Evolutionary conservation across 176 grass and related monocot genomes (phyloP).

Genomic region (Microstegium vimineum): DNA sequence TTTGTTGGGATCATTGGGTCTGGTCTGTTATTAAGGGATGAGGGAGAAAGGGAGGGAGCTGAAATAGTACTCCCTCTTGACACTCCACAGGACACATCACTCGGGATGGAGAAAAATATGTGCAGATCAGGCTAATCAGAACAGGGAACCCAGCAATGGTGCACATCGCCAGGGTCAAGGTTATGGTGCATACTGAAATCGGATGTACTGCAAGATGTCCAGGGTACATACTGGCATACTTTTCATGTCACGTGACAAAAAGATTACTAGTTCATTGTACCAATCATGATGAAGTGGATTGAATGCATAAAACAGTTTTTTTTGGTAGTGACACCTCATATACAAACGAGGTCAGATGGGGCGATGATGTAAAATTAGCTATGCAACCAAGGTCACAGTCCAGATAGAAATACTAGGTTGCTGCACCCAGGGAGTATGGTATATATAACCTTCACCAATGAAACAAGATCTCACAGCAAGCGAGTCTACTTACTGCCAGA

Average conservation of each 20-base stretch:
- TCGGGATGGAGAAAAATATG: neutral
- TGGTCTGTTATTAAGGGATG: neutral
- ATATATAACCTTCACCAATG: neutral
- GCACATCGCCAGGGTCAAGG: neutral
- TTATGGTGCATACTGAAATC: neutral
- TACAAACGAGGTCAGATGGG: neutral
- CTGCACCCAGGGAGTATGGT: neutral
- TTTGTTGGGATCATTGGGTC: neutral
- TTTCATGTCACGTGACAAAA: neutral
- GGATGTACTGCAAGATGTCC: neutral
- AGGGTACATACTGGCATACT: neutral
- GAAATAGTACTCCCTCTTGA: neutral
- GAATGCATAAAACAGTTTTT: neutral
- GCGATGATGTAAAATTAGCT: neutral
- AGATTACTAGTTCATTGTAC: neutral
- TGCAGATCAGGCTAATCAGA: neutral
- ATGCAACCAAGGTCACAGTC: neutral
- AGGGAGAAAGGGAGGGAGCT: neutral
- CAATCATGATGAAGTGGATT: neutral
- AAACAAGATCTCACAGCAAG: neutral
- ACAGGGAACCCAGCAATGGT: neutral
- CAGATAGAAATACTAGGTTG: neutral
- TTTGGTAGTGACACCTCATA: neutral
- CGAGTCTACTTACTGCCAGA: conserved; percentile 67
- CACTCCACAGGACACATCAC: neutral